Conservation (phyloP, 78 protist species). For the Polysphondylium violaceum region DNA sequence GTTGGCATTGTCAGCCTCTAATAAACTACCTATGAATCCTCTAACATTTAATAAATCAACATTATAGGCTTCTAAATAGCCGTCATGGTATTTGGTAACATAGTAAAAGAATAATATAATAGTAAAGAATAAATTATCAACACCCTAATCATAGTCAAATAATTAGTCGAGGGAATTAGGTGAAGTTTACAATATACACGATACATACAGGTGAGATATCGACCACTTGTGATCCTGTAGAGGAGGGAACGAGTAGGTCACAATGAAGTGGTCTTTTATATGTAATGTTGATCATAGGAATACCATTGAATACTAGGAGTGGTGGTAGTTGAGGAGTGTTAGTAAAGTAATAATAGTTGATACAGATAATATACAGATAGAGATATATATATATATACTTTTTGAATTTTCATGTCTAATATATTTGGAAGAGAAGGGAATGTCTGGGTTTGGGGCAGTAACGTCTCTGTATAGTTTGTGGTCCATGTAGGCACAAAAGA, state of each 20-base stretch:
- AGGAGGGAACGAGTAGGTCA: slow-evolving; percentile 27
- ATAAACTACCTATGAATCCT: neutral
- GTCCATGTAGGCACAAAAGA: slow-evolving; percentile 68
- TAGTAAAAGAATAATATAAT: slow-evolving; percentile 56
- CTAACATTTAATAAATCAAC: neutral
- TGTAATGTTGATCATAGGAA: slow-evolving; percentile 26
- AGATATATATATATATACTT: neutral
- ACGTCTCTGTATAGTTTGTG: slow-evolving; percentile 37
- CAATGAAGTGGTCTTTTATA: slow-evolving; percentile 59
- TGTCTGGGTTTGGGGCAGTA: slow-evolving; percentile 67
- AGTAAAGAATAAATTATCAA: slow-evolving; percentile 55
- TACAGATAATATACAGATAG: too few relatives aligned
- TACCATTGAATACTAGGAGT: too few relatives aligned
- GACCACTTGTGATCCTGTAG: neutral
- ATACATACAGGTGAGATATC: slow-evolving; percentile 70
- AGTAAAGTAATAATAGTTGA: too few relatives aligned
- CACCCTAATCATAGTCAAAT: slow-evolving; percentile 3
- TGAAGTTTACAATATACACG: neutral
- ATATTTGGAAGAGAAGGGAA: slow-evolving; percentile 67
- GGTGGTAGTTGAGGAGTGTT: too few relatives aligned
- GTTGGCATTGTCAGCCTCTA: neutral
- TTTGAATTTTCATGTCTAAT: slow-evolving; percentile 14
- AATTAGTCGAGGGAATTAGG: neutral
- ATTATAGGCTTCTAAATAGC: slow-evolving; percentile 37
- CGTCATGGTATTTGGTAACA: slow-evolving; percentile 39